Base-by-base conservation (phyloP, 257 asterid genomes). In the Lavandula angustifolia region DNA sequence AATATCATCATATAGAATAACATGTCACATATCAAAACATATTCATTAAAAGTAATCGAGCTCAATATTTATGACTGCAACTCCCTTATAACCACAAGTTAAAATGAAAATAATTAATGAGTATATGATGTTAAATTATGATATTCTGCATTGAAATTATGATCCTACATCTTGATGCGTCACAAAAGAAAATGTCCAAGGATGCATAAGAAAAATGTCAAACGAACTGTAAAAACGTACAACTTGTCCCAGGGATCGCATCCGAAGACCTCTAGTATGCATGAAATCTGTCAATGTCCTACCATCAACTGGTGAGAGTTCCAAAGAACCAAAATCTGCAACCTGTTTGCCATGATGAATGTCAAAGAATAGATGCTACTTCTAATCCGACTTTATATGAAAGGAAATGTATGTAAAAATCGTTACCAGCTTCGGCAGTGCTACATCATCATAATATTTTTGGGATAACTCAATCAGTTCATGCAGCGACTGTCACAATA, bases 181-280 rank as follows among this genome's bases (percentile, higher is more conserved):
- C 4, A 31, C 17, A 49, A 46, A n/a, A 16, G 33, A 51, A 27
- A 50, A n/a, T 18, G 27, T 49, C 34, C 70, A 8, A 58, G 31
- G 7, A 48, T 16, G 70, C 38, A 31, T 16, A 47, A 42, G 62
- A 68, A 54, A 55, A 35, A 62, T 40, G 12, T 62, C 5, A 52
- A 31, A 38, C 14, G 29, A 42, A 47, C 48, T 29, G 46, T 64
- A 12, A 52, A 64, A 66, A 82, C 98, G 73, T 84, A 89, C 98
- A 69, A 92, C 95, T 85, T 89, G 91, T 71, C 98, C 99, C 71
- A 92, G 95, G 37, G 99, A 92, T 61, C 94, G 96, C 97, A 92
- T 92, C 72, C 94, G 88, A 54, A 92, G 94, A 76, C 99, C 99
- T 80, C 99, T 87, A 35, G 97, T 92, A 65, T 92, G 99, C 99